phyloP scores from a whole-genome alignment of 192 early-diverging fungal genomes.

The Diversispora eburnea region DNA sequence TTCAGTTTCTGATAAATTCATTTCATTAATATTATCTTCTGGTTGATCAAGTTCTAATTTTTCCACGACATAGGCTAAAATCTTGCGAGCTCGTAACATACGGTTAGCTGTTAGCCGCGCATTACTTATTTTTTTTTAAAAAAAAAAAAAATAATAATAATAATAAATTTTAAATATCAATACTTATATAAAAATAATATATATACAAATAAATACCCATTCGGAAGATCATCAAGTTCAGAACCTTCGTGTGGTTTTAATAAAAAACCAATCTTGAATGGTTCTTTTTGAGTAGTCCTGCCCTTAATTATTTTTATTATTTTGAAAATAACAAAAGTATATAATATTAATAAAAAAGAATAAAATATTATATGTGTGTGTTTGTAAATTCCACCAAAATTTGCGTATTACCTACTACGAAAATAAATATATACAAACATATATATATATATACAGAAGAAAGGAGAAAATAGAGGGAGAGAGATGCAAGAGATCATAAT shows the following conservation, averaged over 20 bases:
- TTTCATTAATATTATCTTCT: neutral
- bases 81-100: slow-evolving; percentile 83
- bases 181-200: neutral
- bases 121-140: slow-evolving; percentile 40
- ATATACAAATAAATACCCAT: slow-evolving; percentile 40
- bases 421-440: too few relatives aligned
- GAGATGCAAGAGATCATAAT: neutral
- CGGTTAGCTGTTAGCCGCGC: slow-evolving; percentile 79
- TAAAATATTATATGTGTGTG: too few relatives aligned
- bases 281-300: slow-evolving; percentile 66
- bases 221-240: slow-evolving; percentile 49
- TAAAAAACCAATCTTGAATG: slow-evolving; percentile 80
- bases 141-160: slow-evolving; percentile 10
- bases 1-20: slow-evolving; percentile 1
- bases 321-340: neutral
- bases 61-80: slow-evolving; percentile 80
- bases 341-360: too few relatives aligned
- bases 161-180: neutral
- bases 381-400: too few relatives aligned
- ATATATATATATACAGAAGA: too few relatives aligned
- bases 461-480: too few relatives aligned
- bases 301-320: slow-evolving; percentile 39
- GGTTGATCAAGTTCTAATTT: slow-evolving; percentile 58
- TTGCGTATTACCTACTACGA: too few relatives aligned
- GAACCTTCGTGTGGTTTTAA: slow-evolving; percentile 62